Conservation (phyloP, 495 filamentous ascomycete species). For the Trichoderma orchidacearum region DNA sequence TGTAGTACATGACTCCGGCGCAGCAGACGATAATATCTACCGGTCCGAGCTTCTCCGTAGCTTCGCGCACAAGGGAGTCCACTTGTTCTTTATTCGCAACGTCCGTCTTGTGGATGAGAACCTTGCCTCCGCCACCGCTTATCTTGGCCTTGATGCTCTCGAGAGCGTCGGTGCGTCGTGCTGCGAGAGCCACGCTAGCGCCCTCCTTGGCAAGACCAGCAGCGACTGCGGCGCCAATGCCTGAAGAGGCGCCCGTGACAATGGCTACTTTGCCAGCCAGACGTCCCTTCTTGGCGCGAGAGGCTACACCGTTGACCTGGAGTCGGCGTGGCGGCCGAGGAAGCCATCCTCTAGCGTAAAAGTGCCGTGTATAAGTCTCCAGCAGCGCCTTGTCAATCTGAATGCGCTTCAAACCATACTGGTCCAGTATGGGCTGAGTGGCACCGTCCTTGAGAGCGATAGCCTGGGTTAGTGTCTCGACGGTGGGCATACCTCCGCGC, state of each 20-base stretch:
- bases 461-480: conserved; percentile 38
- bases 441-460: conserved; percentile 46
- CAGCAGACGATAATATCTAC: conserved; percentile 55
- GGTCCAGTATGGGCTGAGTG: conserved; percentile 38
- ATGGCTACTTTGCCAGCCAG: conserved; percentile 41
- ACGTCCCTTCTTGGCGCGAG: conserved; percentile 22
- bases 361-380: conserved; percentile 53
- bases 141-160: conserved; percentile 40
- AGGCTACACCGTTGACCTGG: conserved; percentile 13
- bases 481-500: conserved; percentile 51
- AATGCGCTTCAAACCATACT: conserved; percentile 37
- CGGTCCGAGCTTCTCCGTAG: conserved; percentile 42
- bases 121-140: conserved; percentile 32
- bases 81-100: conserved; percentile 43
- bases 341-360: conserved; percentile 57
- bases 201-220: conserved; percentile 33
- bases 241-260: conserved; percentile 40
- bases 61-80: conserved; percentile 36
- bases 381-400: conserved; percentile 45
- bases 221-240: conserved; percentile 40
- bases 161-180: conserved; percentile 45
- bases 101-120: conserved; percentile 46
- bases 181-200: conserved; percentile 47
- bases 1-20: conserved; percentile 65
- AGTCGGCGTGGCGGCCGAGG: conserved; percentile 34